Percentiles rank a stretch among this genome's conserved stretches.
Evolutionary conservation across 2,329 filamentous ascomycete genomes (phyloP).

Genomic region (Onygenales sp.): DNA sequence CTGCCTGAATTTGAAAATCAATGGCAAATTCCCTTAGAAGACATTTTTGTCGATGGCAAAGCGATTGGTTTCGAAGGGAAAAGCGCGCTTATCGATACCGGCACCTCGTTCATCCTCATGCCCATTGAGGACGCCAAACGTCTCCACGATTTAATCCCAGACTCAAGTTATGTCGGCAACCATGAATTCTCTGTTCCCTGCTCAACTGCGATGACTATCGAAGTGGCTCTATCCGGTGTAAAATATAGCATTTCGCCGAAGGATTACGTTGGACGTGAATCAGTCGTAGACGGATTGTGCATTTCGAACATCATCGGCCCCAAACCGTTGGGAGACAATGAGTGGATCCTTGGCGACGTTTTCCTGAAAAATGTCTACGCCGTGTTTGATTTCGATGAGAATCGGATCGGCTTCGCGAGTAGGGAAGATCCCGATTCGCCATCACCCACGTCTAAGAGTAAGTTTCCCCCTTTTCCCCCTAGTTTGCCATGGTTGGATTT

Average conservation of each 20-base stretch:
- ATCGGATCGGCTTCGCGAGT: constrained; percentile 22
- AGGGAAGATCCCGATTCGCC: background rate
- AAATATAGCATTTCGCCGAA: constrained; percentile 57
- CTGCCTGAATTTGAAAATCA: constrained; percentile 43
- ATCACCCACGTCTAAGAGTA: too few species aligned
- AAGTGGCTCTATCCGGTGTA: constrained; percentile 58
- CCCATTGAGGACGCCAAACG: constrained; percentile 56
- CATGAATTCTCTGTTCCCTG: constrained; percentile 66
- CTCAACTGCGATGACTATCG: constrained; percentile 49
- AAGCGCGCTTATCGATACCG: constrained; percentile 70
- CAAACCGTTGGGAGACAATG: constrained; percentile 49
- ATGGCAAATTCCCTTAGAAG: constrained; percentile 66
- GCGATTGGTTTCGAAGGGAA: constrained; percentile 44
- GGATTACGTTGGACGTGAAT: constrained; percentile 54
- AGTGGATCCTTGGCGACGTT: constrained; percentile 76
- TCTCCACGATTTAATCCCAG: constrained; percentile 59
- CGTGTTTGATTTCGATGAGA: constrained; percentile 66
- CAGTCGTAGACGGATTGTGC: constrained; percentile 27
- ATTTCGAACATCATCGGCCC: constrained; percentile 66
- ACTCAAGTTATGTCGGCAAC: constrained; percentile 43
- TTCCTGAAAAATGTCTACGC: constrained; percentile 87
- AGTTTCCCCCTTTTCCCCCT: too few species aligned
- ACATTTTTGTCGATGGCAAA: constrained; percentile 53
- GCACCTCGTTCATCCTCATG: constrained; percentile 70
- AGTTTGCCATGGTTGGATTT: too few species aligned